phyloP scores from a whole-genome alignment of 345 rosid genomes.

The Syzygium aqueum region DNA sequence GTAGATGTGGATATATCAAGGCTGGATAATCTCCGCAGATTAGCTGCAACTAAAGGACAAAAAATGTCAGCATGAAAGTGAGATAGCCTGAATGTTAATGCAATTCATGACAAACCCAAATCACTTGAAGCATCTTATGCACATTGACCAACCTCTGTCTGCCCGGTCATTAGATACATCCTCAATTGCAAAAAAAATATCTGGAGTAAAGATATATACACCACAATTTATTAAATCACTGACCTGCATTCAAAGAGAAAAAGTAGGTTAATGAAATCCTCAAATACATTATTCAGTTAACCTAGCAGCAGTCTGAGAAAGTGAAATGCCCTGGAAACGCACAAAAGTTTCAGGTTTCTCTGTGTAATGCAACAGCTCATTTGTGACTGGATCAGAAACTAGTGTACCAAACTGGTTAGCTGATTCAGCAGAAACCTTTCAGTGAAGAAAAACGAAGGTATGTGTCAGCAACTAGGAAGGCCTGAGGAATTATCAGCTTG shows the following conservation, averaged over 20 bases:
- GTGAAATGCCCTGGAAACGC: slow-evolving; percentile 11
- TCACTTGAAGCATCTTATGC: background rate
- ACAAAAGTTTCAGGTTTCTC: slow-evolving; percentile 95
- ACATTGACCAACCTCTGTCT: slow-evolving; percentile 43
- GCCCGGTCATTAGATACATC: slow-evolving; percentile 38
- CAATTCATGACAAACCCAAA: background rate
- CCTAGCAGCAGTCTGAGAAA: background rate
- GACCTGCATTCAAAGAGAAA: slow-evolving; percentile 35
- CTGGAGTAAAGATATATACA: slow-evolving; percentile 63
- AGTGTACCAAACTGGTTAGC: slow-evolving; percentile 78
- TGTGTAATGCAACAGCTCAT: slow-evolving; percentile 75
- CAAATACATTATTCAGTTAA: background rate
- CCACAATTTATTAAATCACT: slow-evolving; percentile 83
- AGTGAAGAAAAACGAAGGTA: background rate
- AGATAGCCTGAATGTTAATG: background rate
- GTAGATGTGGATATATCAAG: slow-evolving; percentile 20
- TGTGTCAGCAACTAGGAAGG: background rate
- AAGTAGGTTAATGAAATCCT: background rate
- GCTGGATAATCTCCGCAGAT: slow-evolving; percentile 17
- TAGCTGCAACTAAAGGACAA: slow-evolving; percentile 15
- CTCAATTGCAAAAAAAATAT: slow-evolving; percentile 55
- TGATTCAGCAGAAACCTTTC: slow-evolving; percentile 84
- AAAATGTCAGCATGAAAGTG: background rate
- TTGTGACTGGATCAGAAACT: slow-evolving; percentile 69
- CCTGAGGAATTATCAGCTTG: background rate